Percentiles rank a stretch among this genome's conserved stretches.
These are phyloP conservation scores for Phyllosticta citribraziliensis DNA, from an alignment of 2,329 filamentous ascomycete species.

Conservation along the genomic window DNA sequence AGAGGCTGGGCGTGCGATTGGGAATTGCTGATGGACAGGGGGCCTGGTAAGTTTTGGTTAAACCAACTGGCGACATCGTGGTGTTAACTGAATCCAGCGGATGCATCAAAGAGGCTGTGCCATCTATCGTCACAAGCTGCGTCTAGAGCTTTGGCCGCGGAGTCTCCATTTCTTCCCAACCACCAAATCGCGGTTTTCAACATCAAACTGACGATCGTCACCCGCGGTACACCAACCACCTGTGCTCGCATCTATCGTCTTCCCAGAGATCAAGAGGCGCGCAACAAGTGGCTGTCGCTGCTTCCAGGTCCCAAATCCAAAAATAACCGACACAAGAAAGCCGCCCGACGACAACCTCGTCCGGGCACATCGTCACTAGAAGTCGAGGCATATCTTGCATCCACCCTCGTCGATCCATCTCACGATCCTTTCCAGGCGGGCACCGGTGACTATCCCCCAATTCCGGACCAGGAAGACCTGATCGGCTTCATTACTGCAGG, in stretches of 20 bases:
- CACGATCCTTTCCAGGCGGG: constrained; percentile 12
- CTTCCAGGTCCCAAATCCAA: constrained; percentile 24
- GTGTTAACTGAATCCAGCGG: constrained; percentile 30
- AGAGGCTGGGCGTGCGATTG: constrained; percentile 77
- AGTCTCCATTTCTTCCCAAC: background rate
- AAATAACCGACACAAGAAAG: constrained; percentile 12
- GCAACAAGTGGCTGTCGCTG: constrained; percentile 62
- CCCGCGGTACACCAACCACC: constrained; percentile 58
- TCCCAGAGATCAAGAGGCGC: constrained; percentile 50
- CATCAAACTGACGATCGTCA: constrained; percentile 56
- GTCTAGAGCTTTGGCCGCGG: background rate
- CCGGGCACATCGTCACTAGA: constrained; percentile 32
- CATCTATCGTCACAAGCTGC: background rate
- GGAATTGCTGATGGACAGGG: constrained; percentile 32
- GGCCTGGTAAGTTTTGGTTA: constrained; percentile 46
- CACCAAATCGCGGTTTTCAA: constrained; percentile 37
- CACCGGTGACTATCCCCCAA: constrained; percentile 47
- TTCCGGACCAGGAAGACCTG: constrained; percentile 66
- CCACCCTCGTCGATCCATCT: constrained; percentile 31
- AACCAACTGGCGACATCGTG: constrained; percentile 60
- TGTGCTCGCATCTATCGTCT: constrained; percentile 83
- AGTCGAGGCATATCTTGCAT: constrained; percentile 41
- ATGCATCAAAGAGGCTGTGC: background rate
- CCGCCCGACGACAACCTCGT: constrained; percentile 16
- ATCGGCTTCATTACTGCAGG: constrained; percentile 88